Evolutionary conservation across 2,329 filamentous ascomycete genomes (phyloP).

Genomic region (Colletotrichum sojae): DNA sequence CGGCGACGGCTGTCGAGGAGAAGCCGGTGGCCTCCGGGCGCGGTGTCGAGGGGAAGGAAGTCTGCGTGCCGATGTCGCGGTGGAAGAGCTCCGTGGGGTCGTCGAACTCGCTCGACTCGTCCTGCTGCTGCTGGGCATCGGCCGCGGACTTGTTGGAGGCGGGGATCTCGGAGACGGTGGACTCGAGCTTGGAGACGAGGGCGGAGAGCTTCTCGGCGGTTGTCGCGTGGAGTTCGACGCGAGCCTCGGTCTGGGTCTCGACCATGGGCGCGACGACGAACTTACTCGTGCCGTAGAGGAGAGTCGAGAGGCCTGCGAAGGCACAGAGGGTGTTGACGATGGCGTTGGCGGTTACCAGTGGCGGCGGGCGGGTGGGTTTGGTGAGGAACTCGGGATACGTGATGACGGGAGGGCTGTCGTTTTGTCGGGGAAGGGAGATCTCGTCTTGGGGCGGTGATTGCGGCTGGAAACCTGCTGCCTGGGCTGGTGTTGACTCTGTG

Average conservation of each 20-base stretch:
- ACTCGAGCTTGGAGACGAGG: slow-evolving; percentile 67
- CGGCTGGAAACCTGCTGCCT: slow-evolving; percentile 11
- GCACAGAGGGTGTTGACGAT: slow-evolving; percentile 73
- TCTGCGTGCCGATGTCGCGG: slow-evolving; percentile 85
- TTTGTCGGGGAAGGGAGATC: slow-evolving; percentile 40
- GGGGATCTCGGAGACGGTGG: slow-evolving; percentile 74
- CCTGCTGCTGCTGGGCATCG: slow-evolving; percentile 39
- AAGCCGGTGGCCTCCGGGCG: slow-evolving; percentile 1
- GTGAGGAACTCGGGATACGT: slow-evolving; percentile 80
- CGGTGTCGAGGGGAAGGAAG: slow-evolving; percentile 58
- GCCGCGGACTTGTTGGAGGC: slow-evolving; percentile 40
- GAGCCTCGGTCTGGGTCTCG: slow-evolving; percentile 65
- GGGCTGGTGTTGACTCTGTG: slow-evolving; percentile 29
- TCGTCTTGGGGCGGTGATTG: slow-evolving; percentile 22
- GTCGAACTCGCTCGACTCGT: slow-evolving; percentile 62
- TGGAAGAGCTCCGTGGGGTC: slow-evolving; percentile 86
- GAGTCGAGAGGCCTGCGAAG: slow-evolving; percentile 69
- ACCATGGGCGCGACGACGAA: slow-evolving; percentile 77
- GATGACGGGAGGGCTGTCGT: slow-evolving; percentile 71
- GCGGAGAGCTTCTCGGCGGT: slow-evolving; percentile 60
- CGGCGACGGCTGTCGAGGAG: slow-evolving; percentile 7
- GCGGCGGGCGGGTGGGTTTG: slow-evolving; percentile 68
- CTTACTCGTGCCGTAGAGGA: slow-evolving; percentile 79
- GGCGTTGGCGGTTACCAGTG: slow-evolving; percentile 72
- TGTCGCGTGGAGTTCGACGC: slow-evolving; percentile 66